A percentile compares a stretch with the other conserved stretches of the same genome.
phyloP scores from a whole-genome alignment of 129 eudicot genomes.

The Logfia minima region DNA sequence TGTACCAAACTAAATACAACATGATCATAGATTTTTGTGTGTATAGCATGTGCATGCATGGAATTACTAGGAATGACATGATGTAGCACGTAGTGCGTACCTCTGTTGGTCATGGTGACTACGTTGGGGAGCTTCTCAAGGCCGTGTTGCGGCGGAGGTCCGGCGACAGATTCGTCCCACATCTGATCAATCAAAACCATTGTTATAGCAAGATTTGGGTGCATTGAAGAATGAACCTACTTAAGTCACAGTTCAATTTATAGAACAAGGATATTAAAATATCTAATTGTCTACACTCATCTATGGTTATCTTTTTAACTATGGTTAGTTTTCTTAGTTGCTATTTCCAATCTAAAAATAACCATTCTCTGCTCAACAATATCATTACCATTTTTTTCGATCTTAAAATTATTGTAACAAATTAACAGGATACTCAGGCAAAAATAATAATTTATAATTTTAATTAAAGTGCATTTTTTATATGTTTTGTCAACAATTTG shows the following conservation, averaged over 20 bases:
- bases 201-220: not conserved
- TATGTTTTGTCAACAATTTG: too few species aligned
- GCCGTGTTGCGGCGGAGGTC: constrained; percentile 84
- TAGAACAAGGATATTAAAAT: constrained; percentile 41
- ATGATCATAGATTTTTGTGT: not conserved
- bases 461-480: too few species aligned
- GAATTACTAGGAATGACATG: too few species aligned
- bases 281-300: constrained; percentile 39
- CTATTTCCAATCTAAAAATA: constrained; percentile 23
- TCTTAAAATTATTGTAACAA: too few species aligned
- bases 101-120: constrained; percentile 36
- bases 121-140: constrained; percentile 69
- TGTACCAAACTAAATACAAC: not conserved
- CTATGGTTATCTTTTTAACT: constrained; percentile 30
- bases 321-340: constrained; percentile 23
- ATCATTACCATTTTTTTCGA: too few species aligned
- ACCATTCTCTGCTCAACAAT: not conserved
- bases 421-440: too few species aligned
- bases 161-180: constrained; percentile 90
- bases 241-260: constrained; percentile 26
- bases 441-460: too few species aligned
- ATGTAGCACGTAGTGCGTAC: not conserved
- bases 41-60: not conserved
- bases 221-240: not conserved
- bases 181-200: constrained; percentile 71